phyloP scores from a whole-genome alignment of 805 yeast genomes.

The Saccharomycopsis sp. region DNA sequence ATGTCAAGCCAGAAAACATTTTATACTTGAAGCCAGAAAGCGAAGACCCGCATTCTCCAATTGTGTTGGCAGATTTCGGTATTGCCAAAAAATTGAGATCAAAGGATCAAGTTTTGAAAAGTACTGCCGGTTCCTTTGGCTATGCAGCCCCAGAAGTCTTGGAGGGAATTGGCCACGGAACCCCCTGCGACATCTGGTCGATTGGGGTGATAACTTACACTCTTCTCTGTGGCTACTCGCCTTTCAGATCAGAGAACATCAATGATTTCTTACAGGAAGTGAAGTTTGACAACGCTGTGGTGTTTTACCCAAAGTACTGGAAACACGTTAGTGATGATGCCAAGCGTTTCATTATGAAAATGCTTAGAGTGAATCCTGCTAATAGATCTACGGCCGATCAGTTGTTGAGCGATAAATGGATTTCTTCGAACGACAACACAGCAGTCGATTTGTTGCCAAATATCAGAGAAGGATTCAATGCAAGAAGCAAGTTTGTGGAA shows the following conservation, averaged over 20 bases:
- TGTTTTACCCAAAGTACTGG: conserved; percentile 87
- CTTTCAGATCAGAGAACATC: conserved; percentile 78
- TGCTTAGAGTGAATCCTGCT: conserved; percentile 59
- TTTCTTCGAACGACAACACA: conserved; percentile 39
- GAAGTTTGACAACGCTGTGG: conserved; percentile 54
- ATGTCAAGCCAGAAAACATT: conserved; percentile 89
- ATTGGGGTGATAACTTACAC: conserved; percentile 90
- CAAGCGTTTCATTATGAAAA: conserved; percentile 61
- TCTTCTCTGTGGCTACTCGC: conserved; percentile 83
- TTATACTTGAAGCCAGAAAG: conserved; percentile 49
- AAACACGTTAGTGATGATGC: conserved; percentile 70
- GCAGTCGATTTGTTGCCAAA: conserved; percentile 66
- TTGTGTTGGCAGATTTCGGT: conserved; percentile 93
- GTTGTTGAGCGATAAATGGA: conserved; percentile 69
- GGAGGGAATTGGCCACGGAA: conserved; percentile 77
- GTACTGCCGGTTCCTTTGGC: conserved; percentile 88
- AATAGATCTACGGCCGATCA: conserved; percentile 61
- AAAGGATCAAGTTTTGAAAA: conserved; percentile 50
- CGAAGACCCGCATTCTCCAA: conserved; percentile 49
- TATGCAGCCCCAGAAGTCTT: conserved; percentile 96
- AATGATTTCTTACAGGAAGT: conserved; percentile 78
- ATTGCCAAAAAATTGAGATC: conserved; percentile 70
- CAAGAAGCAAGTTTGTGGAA: conserved; percentile 72
- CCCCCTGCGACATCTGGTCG: conserved; percentile 95
- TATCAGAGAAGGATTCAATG: conserved; percentile 73